phyloP scores from a whole-genome alignment of 352 stramenopile genomes.

The Pythium sukuiense region DNA sequence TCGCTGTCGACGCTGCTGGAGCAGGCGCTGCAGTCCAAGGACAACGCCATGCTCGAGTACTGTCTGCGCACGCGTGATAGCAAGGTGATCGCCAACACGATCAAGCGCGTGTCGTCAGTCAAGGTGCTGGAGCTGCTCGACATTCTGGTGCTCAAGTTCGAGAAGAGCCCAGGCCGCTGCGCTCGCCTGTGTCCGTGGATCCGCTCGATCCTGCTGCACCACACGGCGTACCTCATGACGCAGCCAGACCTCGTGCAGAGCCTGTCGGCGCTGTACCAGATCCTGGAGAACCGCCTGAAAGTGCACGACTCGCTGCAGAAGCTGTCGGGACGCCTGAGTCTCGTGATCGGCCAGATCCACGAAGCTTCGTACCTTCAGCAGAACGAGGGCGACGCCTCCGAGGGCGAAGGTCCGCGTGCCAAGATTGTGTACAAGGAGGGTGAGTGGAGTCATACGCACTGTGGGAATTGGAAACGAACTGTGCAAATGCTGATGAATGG shows the following conservation, averaged over 20 bases:
- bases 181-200: conserved; percentile 81
- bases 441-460: conserved; percentile 7
- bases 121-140: conserved; percentile 79
- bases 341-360: conserved; percentile 85
- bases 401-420: conserved; percentile 49
- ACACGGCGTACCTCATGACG: conserved; percentile 84
- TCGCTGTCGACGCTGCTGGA: conserved; percentile 81
- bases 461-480: neutral
- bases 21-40: conserved; percentile 82
- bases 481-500: conserved; percentile 1
- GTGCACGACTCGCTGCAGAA: conserved; percentile 84
- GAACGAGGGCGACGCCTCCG: conserved; percentile 23
- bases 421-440: conserved; percentile 72
- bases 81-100: conserved; percentile 77
- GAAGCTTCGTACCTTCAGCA: conserved; percentile 33
- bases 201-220: conserved; percentile 75
- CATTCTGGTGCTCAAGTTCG: conserved; percentile 81
- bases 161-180: conserved; percentile 78
- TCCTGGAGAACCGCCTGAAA: conserved; percentile 78
- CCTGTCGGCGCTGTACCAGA: conserved; percentile 83
- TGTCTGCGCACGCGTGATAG: conserved; percentile 71
- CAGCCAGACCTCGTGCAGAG: conserved; percentile 82
- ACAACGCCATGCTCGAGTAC: conserved; percentile 87
- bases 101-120: conserved; percentile 69
- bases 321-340: conserved; percentile 73